Evolutionary conservation across 352 stramenopile genomes (phyloP), one percentile per base, ranked within the genome.

Genomic region (Phytophthora ohioensis): DNA sequence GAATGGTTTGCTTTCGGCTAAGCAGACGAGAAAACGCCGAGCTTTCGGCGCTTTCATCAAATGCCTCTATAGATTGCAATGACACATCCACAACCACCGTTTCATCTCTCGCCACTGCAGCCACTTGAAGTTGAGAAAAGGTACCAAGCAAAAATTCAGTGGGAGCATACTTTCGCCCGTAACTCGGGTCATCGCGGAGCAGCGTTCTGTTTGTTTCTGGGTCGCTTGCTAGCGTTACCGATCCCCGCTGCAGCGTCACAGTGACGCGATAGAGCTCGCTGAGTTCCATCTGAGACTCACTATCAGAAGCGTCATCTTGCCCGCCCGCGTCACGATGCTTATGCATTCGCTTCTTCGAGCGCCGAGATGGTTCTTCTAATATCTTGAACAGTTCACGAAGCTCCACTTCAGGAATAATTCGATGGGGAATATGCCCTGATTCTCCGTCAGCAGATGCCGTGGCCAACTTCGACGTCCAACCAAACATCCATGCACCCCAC

Each of bases 341-440:
- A 31, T 85, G 76, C 17, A 67, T 43, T 5, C 73, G 72, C 47
- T 85, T 86, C 53, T 93, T 93, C 3, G 75, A 81, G 5, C 83
- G 75, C 61, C 88, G 90, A 32, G 79, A 83, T 39, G 90, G 87
- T 13, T 94, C 88, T 52, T 95, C 90, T 27, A 97, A 72, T 56
- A 97, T 94, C 49, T 93, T 92, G 57, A 93, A 97, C n/a, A 97
- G 61, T 61, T 97, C 88, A 13, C 86, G 81, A 42, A 94, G 77
- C 41, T 97, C 90, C 30, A 95, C 80, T 66, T 96, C 90, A 11
- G 88, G 86, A 60, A 95, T 82, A 21, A 82, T 80, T 3, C 82
- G 77, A 43, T 81, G 76, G 1, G 84, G 75, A 17, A 36, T 46
- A 13, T 80, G 62, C 12, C 75, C 61, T 31, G 57, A 39, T 56